Evolutionary conservation across 495 filamentous ascomycete genomes (phyloP).

Genomic region (Penicillium arizonense): DNA sequence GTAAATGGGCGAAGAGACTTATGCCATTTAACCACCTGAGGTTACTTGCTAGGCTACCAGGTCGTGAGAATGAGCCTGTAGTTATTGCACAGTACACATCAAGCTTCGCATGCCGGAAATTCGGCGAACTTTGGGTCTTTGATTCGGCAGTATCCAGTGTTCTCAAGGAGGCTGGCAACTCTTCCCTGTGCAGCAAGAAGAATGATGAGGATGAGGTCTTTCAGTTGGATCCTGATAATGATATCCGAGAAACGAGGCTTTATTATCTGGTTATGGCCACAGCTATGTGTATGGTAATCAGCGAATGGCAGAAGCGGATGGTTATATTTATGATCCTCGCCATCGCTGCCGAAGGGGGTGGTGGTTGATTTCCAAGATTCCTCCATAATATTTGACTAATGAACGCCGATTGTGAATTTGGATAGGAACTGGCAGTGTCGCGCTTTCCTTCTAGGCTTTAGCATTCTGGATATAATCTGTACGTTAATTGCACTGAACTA

Average conservation of each 20-base stretch:
- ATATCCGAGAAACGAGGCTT: not conserved
- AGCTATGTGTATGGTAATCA: constrained; percentile 20
- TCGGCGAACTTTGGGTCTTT: constrained; percentile 9
- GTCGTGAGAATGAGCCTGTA: not conserved
- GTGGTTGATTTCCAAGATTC: too few species aligned
- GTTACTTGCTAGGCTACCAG: constrained; percentile 5
- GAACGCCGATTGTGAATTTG: too few species aligned
- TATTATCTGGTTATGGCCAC: constrained; percentile 14
- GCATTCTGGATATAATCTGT: too few species aligned
- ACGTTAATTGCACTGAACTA: too few species aligned
- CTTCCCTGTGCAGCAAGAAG: not conserved
- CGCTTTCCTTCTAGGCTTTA: too few species aligned
- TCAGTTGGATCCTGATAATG: not conserved
- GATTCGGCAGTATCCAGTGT: constrained; percentile 9
- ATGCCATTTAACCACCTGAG: constrained; percentile 17
- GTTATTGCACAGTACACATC: constrained; percentile 9
- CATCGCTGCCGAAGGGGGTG: not conserved
- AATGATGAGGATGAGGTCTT: too few species aligned
- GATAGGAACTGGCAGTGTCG: too few species aligned
- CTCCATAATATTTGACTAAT: too few species aligned
- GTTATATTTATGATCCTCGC: not conserved
- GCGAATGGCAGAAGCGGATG: constrained; percentile 18
- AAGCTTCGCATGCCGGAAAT: constrained; percentile 1
- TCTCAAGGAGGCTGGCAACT: constrained; percentile 1
- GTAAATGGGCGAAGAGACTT: constrained; percentile 1